Evolutionary conservation across 2,329 filamentous ascomycete genomes (phyloP).

Genomic region (Lasiodiplodia sp.): DNA sequence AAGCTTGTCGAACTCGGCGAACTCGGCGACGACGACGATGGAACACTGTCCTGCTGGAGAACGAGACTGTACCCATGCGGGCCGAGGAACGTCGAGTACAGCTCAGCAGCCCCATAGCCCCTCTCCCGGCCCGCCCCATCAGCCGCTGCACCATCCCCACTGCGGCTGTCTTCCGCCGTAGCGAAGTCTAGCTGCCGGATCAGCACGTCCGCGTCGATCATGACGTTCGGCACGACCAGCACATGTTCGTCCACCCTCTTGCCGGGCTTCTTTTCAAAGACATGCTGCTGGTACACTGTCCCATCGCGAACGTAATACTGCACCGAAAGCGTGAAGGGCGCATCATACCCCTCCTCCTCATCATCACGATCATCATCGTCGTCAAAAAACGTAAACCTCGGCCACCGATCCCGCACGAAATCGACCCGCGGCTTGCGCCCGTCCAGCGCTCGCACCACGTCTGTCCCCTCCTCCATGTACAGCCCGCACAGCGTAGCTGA

Average conservation of each 20-base stretch:
- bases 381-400: neutral
- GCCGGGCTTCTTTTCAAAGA: neutral
- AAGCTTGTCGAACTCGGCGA: neutral
- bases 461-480: conserved; percentile 10
- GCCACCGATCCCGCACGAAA: conserved; percentile 23
- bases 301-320: conserved; percentile 15
- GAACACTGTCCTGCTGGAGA: neutral
- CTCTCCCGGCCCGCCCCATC: neutral
- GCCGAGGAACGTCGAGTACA: neutral
- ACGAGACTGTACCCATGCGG: conserved; percentile 12
- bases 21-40: neutral
- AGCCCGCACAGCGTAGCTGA: neutral
- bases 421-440: neutral
- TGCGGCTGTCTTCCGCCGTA: neutral
- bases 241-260: neutral
- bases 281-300: conserved; percentile 7
- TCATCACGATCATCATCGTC: neutral
- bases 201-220: conserved; percentile 17
- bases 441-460: neutral
- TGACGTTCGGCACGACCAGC: neutral
- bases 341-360: neutral
- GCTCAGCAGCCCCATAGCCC: neutral
- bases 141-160: neutral
- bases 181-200: conserved; percentile 7
- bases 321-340: neutral